Conservation (phyloP, 2,329 filamentous ascomycete genomes). For the Talaromyces sp. region DNA sequence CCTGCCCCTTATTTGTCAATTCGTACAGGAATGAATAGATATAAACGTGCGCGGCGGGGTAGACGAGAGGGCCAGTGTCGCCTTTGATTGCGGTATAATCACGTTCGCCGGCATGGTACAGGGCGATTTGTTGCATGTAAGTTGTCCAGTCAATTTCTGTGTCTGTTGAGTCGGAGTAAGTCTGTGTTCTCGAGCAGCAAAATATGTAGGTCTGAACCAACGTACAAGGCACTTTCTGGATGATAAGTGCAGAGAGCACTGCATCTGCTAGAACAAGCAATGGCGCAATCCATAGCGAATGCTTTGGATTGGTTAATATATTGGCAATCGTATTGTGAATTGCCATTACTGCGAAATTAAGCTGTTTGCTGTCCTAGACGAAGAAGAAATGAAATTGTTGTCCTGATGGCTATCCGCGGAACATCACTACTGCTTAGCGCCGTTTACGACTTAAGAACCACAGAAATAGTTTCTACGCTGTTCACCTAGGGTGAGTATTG, state of each 20-base stretch:
- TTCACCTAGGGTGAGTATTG: no score
- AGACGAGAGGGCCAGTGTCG: conserved; percentile 87
- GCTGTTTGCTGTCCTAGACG: background rate
- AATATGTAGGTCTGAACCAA: conserved; percentile 2
- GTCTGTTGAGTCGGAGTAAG: conserved; percentile 48
- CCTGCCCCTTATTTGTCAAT: conserved; percentile 66
- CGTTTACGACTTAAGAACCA: no score
- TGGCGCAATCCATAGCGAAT: conserved; percentile 60
- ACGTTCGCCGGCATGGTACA: conserved; percentile 76
- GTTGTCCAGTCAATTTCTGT: conserved; percentile 98
- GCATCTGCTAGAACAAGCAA: conserved; percentile 66
- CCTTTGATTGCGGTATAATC: conserved; percentile 84
- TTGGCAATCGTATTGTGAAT: conserved; percentile 22
- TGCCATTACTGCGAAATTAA: background rate
- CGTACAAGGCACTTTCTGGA: conserved; percentile 80
- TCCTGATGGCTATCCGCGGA: background rate
- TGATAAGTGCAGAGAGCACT: conserved; percentile 65
- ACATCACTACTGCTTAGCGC: background rate
- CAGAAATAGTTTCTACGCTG: no score
- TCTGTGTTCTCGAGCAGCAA: background rate
- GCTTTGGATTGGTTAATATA: conserved; percentile 50
- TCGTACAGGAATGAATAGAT: conserved; percentile 76
- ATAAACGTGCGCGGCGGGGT: conserved; percentile 90
- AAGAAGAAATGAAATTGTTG: background rate
- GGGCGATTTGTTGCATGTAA: conserved; percentile 88